phyloP scores from a whole-genome alignment of 306 rosid genomes.

The Sphenostylis stenocarpa region DNA sequence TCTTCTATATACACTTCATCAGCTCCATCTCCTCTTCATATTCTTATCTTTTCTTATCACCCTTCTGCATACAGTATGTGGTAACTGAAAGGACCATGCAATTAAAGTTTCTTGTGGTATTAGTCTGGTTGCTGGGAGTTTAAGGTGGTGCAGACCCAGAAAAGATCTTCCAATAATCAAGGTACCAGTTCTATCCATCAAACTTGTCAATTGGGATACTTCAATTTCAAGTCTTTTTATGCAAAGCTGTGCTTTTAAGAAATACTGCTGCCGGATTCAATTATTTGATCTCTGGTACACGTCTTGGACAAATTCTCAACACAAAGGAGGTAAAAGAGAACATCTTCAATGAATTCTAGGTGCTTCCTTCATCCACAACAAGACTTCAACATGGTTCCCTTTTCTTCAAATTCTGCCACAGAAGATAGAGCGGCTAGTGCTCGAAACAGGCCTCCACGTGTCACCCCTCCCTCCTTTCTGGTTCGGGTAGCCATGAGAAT shows the following conservation, averaged over 20 bases:
- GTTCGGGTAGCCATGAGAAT: conserved; percentile 73
- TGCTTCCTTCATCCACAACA: conserved; percentile 34
- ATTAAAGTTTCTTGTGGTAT: conserved; percentile 6
- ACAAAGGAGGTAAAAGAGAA: conserved; percentile 18
- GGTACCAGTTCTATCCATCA: conserved; percentile 17
- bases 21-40: conserved; percentile 29
- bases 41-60: background rate
- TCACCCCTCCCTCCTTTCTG: conserved; percentile 46
- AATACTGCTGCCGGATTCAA: background rate
- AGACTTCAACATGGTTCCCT: conserved; percentile 37
- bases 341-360: conserved; percentile 45
- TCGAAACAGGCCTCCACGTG: conserved; percentile 47
- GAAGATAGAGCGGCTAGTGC: conserved; percentile 38
- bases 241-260: background rate
- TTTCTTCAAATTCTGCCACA: conserved; percentile 46
- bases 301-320: conserved; percentile 9
- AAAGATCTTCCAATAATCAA: conserved; percentile 17
- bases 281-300: conserved; percentile 7
- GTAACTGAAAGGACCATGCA: conserved; percentile 23
- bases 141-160: conserved; percentile 25
- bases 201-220: conserved; percentile 12
- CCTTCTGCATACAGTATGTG: background rate
- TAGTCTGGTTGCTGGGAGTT: conserved; percentile 16
- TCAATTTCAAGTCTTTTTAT: conserved; percentile 22
- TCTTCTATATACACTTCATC: conserved; percentile 44